Evolutionary conservation across 2,329 filamentous ascomycete species (phyloP).

Genomic region (Trichoderma citrinoviride): DNA sequence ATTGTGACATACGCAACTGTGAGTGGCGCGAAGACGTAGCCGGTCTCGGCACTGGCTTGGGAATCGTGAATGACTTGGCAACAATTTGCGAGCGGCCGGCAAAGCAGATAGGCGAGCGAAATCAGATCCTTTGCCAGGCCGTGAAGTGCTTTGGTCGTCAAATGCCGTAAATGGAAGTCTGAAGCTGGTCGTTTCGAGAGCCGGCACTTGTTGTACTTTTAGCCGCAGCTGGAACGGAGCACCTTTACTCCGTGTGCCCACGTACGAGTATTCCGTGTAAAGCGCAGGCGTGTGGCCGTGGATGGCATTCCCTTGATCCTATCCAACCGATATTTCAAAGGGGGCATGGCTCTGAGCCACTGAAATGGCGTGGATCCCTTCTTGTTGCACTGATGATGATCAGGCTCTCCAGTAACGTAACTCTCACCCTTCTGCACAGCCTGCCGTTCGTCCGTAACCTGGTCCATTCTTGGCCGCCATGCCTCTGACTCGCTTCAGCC

Average conservation of each 20-base stretch:
- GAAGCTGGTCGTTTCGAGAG: neutral
- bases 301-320: neutral
- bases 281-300: neutral
- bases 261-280: neutral
- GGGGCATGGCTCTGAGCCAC: too few relatives aligned
- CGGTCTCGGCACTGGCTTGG: neutral
- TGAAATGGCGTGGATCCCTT: too few relatives aligned
- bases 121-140: neutral
- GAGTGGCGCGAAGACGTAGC: neutral
- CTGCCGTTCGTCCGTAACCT: neutral
- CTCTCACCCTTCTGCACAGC: neutral
- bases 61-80: neutral
- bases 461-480: neutral
- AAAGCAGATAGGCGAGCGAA: neutral
- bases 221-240: conserved; percentile 7
- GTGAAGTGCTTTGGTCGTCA: neutral
- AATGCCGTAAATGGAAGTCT: neutral
- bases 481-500: neutral
- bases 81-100: neutral
- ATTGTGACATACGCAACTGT: neutral
- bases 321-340: too few relatives aligned
- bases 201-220: neutral
- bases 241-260: conserved; percentile 5
- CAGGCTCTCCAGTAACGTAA: too few relatives aligned
- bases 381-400: too few relatives aligned